Evolutionary conservation across 768 basidiomycete species (phyloP).

Genomic region (Austroboletus eburneus): DNA sequence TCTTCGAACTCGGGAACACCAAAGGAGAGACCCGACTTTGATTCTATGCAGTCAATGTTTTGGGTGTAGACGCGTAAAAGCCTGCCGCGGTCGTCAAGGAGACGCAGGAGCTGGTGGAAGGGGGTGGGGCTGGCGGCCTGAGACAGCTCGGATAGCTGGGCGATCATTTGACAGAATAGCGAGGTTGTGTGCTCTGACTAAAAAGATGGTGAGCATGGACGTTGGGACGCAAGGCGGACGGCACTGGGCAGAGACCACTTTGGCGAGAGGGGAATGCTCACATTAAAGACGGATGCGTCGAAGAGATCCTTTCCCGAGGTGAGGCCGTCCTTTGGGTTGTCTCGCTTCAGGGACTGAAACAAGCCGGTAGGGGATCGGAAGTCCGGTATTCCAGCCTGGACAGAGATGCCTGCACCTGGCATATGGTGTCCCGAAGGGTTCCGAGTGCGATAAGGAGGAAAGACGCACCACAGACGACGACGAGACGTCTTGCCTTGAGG

Average conservation of each 20-base stretch:
- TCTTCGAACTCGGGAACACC: constrained; percentile 72
- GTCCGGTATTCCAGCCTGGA: constrained; percentile 85
- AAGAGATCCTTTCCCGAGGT: constrained; percentile 84
- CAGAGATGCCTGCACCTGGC: constrained; percentile 84
- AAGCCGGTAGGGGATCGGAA: constrained; percentile 80
- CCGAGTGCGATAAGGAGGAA: constrained; percentile 11
- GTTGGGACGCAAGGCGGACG: background rate
- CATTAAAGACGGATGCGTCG: constrained; percentile 86
- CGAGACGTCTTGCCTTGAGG: constrained; percentile 74
- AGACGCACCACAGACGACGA: constrained; percentile 79
- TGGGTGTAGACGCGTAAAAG: constrained; percentile 89
- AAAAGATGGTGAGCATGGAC: constrained; percentile 19
- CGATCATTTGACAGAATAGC: constrained; percentile 87
- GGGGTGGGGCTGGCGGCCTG: constrained; percentile 70
- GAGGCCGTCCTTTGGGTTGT: constrained; percentile 69
- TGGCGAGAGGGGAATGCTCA: constrained; percentile 37
- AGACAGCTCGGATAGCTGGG: constrained; percentile 70
- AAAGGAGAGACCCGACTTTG: constrained; percentile 80
- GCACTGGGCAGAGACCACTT: constrained; percentile 2
- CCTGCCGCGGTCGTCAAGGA: constrained; percentile 69
- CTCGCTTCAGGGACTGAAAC: constrained; percentile 72
- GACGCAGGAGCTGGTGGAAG: constrained; percentile 73
- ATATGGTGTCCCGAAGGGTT: constrained; percentile 4
- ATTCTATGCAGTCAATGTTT: constrained; percentile 89
- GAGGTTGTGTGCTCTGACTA: constrained; percentile 74